These are phyloP conservation scores for Kodamaea suecica DNA, from an alignment of 1,139 yeast genomes.

Conservation along the genomic window DNA sequence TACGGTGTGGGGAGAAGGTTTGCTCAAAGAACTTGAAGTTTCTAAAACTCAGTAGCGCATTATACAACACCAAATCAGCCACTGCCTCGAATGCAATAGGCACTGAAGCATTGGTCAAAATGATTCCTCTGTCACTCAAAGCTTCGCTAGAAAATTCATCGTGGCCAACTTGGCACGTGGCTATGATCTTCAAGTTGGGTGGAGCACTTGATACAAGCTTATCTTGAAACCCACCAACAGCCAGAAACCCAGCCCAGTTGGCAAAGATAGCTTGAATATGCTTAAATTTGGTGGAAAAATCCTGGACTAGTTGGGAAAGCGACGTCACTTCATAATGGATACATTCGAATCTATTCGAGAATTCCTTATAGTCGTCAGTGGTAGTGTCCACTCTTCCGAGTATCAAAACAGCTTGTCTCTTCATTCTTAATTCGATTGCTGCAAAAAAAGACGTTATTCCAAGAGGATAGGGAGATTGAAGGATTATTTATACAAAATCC, in stretches of 20 bases:
- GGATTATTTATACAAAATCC: no score
- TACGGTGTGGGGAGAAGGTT: slow-evolving; percentile 10
- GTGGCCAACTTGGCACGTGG: slow-evolving; percentile 23
- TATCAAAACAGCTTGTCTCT: slow-evolving; percentile 40
- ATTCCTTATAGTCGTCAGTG: slow-evolving; percentile 36
- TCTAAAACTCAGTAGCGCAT: slow-evolving; percentile 22
- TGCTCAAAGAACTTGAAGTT: slow-evolving; percentile 17
- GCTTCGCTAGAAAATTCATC: slow-evolving; percentile 19
- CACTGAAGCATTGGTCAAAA: slow-evolving; percentile 21
- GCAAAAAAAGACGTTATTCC: no score
- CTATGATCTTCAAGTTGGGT: slow-evolving; percentile 17
- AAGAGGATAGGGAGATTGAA: no score
- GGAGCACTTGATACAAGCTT: slow-evolving; percentile 20
- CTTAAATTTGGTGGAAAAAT: slow-evolving; percentile 15
- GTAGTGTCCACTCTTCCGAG: slow-evolving; percentile 40
- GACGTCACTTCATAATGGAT: slow-evolving; percentile 42
- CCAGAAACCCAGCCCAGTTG: slow-evolving; percentile 21
- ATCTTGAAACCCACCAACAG: slow-evolving; percentile 19
- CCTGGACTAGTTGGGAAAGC: slow-evolving; percentile 34
- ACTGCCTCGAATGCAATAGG: slow-evolving; percentile 24
- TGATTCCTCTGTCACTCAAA: slow-evolving; percentile 19
- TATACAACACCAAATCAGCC: slow-evolving; percentile 23
- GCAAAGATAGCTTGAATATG: slow-evolving; percentile 24
- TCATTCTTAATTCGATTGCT: slow-evolving; percentile 10
- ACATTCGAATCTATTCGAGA: slow-evolving; percentile 41